phyloP scores from a whole-genome alignment of 2,329 filamentous ascomycete genomes.

The Colletotrichum eleusines region DNA sequence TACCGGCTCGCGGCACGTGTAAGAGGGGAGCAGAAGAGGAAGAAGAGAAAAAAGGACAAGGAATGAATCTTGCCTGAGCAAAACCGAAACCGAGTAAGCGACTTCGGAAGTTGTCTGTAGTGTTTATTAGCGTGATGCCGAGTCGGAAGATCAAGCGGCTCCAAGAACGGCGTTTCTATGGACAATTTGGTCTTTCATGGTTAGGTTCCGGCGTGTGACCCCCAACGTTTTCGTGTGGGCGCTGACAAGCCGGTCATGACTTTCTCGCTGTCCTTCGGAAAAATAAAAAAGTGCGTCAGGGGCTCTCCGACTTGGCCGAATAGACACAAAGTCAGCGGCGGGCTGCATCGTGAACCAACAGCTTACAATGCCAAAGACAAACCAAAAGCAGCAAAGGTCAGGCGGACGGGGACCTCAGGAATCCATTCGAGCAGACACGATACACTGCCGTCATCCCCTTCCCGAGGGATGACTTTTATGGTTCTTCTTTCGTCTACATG shows the following conservation, averaged over 20 bases:
- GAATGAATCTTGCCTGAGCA: no score
- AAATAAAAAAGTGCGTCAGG: constrained; percentile 26
- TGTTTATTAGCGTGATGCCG: constrained; percentile 21
- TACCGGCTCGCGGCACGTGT: constrained; percentile 11
- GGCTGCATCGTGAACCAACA: constrained; percentile 1
- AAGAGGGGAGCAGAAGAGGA: constrained; percentile 6
- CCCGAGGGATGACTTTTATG: background rate
- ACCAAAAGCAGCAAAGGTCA: background rate
- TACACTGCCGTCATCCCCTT: background rate
- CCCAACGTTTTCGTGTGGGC: constrained; percentile 13
- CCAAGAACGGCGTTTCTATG: constrained; percentile 21
- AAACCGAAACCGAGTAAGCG: background rate
- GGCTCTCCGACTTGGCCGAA: constrained; percentile 1
- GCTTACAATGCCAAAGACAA: background rate
- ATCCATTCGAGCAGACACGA: background rate
- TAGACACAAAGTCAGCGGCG: constrained; percentile 7
- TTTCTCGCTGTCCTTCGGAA: constrained; percentile 21
- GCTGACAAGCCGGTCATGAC: constrained; percentile 17
- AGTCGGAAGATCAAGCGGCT: constrained; percentile 12
- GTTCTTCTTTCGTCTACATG: background rate
- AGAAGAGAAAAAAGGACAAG: background rate
- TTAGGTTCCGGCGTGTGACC: background rate
- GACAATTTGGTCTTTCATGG: constrained; percentile 19
- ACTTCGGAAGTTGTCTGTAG: background rate
- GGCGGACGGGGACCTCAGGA: background rate